phyloP scores from a whole-genome alignment of 139 green algal species.

The Pseudopediastrum boryanum region DNA sequence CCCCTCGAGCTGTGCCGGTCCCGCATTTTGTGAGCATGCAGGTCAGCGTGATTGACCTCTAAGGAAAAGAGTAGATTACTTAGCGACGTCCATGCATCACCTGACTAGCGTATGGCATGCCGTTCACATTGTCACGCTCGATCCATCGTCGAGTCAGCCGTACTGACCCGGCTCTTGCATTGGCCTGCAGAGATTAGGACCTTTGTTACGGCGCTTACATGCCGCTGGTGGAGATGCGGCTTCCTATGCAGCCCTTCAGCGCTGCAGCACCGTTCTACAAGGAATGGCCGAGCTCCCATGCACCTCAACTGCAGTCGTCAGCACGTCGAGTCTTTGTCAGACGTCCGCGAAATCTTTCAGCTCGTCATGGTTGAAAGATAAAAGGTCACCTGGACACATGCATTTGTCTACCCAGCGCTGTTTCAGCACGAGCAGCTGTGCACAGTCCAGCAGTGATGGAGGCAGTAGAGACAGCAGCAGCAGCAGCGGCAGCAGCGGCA shows the following conservation, averaged over 20 bases:
- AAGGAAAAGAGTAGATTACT: too few species aligned
- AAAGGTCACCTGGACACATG: background rate
- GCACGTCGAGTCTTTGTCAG: background rate
- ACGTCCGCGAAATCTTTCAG: background rate
- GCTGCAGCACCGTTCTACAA: background rate
- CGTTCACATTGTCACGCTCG: background rate
- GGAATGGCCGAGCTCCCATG: background rate
- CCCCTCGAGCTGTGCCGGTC: too few species aligned
- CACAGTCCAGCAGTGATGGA: background rate
- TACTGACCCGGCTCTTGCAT: background rate
- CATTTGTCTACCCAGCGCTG: background rate
- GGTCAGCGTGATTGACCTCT: too few species aligned
- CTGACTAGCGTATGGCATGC: background rate
- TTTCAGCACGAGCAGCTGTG: background rate
- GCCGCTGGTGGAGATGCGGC: background rate
- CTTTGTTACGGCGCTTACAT: background rate
- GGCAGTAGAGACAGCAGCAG: slow-evolving; percentile 2
- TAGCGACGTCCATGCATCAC: background rate
- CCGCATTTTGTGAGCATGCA: too few species aligned
- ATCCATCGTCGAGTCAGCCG: background rate
- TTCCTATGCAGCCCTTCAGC: background rate
- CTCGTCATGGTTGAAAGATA: background rate
- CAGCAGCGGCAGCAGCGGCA: slow-evolving; percentile 18
- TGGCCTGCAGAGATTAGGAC: background rate
- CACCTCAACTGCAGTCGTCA: background rate